These are phyloP conservation scores for Pelargonium hybrid DNA, from an alignment of 441 rosid genomes.

Conservation along the genomic window DNA sequence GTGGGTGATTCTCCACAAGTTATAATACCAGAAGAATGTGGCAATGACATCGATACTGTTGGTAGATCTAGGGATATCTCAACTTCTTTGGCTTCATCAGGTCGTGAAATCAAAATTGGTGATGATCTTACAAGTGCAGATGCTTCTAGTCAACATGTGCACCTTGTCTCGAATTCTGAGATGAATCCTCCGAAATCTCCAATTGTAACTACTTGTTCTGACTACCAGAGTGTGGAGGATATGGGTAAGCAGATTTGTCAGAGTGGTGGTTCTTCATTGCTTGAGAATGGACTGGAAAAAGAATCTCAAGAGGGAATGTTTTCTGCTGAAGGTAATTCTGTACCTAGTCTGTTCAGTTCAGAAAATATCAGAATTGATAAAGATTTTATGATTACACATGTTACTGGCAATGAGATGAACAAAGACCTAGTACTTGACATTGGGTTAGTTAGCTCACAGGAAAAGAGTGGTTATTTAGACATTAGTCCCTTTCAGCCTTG, in stretches of 20 bases:
- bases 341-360: slow-evolving; percentile 25
- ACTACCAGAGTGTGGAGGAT: neutral
- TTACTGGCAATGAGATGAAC: slow-evolving; percentile 12
- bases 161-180: neutral
- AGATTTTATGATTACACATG: slow-evolving; percentile 22
- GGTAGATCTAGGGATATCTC: neutral
- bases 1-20: neutral
- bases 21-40: neutral
- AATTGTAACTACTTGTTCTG: slow-evolving; percentile 1
- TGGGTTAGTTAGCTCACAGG: slow-evolving; percentile 19
- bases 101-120: neutral
- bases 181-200: neutral
- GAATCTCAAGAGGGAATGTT: slow-evolving; percentile 20
- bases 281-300: slow-evolving; percentile 20
- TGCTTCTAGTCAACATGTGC: neutral
- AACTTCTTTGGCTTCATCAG: neutral
- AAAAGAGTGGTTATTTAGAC: slow-evolving; percentile 23
- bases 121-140: neutral
- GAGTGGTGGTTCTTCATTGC: slow-evolving; percentile 9
- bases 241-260: neutral
- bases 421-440: slow-evolving; percentile 15
- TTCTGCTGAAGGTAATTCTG: slow-evolving; percentile 21
- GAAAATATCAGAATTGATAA: slow-evolving; percentile 25
- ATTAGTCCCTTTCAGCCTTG: slow-evolving; percentile 20
- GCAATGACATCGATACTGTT: neutral